Conservation (phyloP, 345 rosid species). For the sweet orange (Citrus sinensis) region DVS_A1.0 CM039163.1:40608001-40608500, state of each 20-base stretch:
- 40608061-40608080: constrained; percentile 68
- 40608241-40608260: constrained; percentile 97
- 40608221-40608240: constrained; percentile 87
- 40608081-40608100: constrained; percentile 69
- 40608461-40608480: background rate
- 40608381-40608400: constrained; percentile 40
- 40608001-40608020: constrained; percentile 43
- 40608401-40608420: constrained; percentile 98
- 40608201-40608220: constrained; percentile 56
- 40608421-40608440: constrained; percentile 98
- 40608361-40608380: constrained; percentile 7
- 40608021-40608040: constrained; percentile 91
- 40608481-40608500: background rate
- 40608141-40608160: constrained; percentile 93
- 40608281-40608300: constrained; percentile 12
- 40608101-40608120: constrained; percentile 79
- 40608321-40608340: background rate
- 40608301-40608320: constrained; percentile 6
- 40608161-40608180: constrained; percentile 96
- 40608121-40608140: constrained; percentile 73
- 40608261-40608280: constrained; percentile 98
- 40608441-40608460: constrained; percentile 28
- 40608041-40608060: constrained; percentile 82
- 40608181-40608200: constrained; percentile 91
- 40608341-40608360: background rate